phyloP scores from a whole-genome alignment of 108 stramenopile genomes.

The Conticribra weissflogii region DNA sequence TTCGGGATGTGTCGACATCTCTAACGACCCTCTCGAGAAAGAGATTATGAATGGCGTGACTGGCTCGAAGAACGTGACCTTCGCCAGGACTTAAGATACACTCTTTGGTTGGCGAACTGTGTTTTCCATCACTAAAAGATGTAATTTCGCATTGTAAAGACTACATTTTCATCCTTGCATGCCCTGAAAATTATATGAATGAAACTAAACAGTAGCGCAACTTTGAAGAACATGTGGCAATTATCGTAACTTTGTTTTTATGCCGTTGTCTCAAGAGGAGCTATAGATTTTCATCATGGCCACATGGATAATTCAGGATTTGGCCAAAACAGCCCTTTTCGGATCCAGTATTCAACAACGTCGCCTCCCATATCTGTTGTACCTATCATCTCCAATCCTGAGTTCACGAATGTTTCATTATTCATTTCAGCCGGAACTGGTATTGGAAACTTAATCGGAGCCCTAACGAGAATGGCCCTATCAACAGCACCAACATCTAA shows the following conservation, averaged over 20 bases:
- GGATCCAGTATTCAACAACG: conserved; percentile 66
- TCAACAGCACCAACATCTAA: conserved; percentile 62
- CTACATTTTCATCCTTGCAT: too few species aligned
- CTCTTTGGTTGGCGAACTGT: too few species aligned
- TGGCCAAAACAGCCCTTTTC: conserved; percentile 66
- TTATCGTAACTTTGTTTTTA: too few species aligned
- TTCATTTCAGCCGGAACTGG: conserved; percentile 59
- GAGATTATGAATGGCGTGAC: conserved; percentile 45
- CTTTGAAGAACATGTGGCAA: too few species aligned
- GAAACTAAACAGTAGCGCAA: too few species aligned
- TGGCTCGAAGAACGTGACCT: too few species aligned
- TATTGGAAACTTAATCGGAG: conserved; percentile 56
- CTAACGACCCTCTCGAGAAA: conserved; percentile 55
- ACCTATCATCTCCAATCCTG: conserved; percentile 66
- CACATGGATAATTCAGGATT: conserved; percentile 47
- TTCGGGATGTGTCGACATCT: conserved; percentile 70
- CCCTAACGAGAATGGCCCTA: conserved; percentile 70
- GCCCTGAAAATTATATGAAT: too few species aligned
- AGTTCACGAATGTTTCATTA: conserved; percentile 39
- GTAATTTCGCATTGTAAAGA: too few species aligned
- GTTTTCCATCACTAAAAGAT: too few species aligned
- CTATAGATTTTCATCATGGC: too few species aligned
- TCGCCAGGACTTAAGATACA: too few species aligned
- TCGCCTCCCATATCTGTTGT: conserved; percentile 52
- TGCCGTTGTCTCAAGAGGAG: neutral